Evolutionary conservation across 2,329 filamentous ascomycete species (phyloP), one percentile per base, ranked within the genome.

Genomic region (Aspergillus aculeatus): DNA sequence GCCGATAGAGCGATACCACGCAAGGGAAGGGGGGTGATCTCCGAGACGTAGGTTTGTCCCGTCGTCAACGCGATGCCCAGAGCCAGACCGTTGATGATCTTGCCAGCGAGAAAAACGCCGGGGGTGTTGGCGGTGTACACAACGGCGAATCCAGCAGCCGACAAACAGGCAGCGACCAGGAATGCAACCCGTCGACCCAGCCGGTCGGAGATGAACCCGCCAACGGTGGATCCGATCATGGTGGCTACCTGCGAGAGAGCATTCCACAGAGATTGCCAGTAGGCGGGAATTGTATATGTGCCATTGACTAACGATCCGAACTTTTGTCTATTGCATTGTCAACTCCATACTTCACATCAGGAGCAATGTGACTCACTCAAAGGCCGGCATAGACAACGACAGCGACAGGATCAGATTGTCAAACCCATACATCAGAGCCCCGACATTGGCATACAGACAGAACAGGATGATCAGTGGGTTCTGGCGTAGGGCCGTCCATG

Each of bases 201-300:
- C 2, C 56, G 41, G 26, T 58, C 56, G 11, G 50, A 41, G n/a
- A 58, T 31, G 9, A 41, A 41, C 14, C 56, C 56, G 1, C 29
- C 50, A 1, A 44, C 19, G 4, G 31, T 53, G 19, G 56, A 14
- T 1, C 56, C 56, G 2, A 53, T 19, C 56, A 58, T 58, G 23
- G 50, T 48, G 3, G 49, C 56, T 14, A 58, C 24, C 21, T 58
- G 56, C 2, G 50, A 47, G 1, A 58, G 26, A 14, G 56, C 56
- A 16, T 58, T 58, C 56, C 56, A 58, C 16, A 58, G 38, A 4
- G 49, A 52, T 24, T 53, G 56, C 56, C 56, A 58, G 38, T 47
- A 58, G 1, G 56, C 56, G 14, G 50, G 26, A 19, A 58, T 58
- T 12, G 53, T 44, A 12, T 51, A 50, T 2, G 48, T n/a, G 1